Percentiles rank a stretch among this genome's conserved stretches.
phyloP scores from a whole-genome alignment of 805 yeast species.

The Ogataea parapolymorpha region DNA sequence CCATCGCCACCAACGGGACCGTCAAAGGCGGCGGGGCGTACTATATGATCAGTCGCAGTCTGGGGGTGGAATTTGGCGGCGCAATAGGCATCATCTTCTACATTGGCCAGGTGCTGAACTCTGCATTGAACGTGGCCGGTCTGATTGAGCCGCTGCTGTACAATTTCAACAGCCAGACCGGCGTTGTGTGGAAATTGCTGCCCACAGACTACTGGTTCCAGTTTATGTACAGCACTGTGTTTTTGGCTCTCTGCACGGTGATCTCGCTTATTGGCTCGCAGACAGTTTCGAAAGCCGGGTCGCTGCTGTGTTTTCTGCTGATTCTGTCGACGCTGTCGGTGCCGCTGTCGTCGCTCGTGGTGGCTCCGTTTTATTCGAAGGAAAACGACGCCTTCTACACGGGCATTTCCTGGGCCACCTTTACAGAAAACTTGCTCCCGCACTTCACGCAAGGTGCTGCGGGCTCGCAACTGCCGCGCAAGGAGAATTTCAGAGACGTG shows the following conservation, averaged over 20 bases:
- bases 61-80: constrained; percentile 99
- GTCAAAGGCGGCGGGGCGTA: constrained; percentile 99
- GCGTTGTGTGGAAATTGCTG: constrained; percentile 52
- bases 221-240: constrained; percentile 65
- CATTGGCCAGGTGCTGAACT: constrained; percentile 88
- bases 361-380: constrained; percentile 55
- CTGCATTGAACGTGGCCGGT: constrained; percentile 94
- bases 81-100: constrained; percentile 93
- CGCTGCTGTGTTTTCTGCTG: constrained; percentile 63
- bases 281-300: constrained; percentile 79
- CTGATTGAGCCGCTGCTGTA: constrained; percentile 84
- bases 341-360: constrained; percentile 72
- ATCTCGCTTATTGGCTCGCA: constrained; percentile 79
- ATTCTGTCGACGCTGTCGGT: constrained; percentile 73
- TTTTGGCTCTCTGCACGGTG: constrained; percentile 67
- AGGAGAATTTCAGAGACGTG: constrained; percentile 77
- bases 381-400: constrained; percentile 53
- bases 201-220: constrained; percentile 68
- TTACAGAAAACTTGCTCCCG: constrained; percentile 68
- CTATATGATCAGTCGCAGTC: constrained; percentile 90
- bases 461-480: constrained; percentile 62
- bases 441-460: constrained; percentile 88
- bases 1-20: constrained; percentile 96
- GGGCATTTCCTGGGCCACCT: constrained; percentile 70
- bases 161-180: constrained; percentile 65